A percentile compares a stretch with the other conserved stretches of the same genome.
Conservation (phyloP, 768 basidiomycete genomes). For the Phlebiopsis gigantea region DNA sequence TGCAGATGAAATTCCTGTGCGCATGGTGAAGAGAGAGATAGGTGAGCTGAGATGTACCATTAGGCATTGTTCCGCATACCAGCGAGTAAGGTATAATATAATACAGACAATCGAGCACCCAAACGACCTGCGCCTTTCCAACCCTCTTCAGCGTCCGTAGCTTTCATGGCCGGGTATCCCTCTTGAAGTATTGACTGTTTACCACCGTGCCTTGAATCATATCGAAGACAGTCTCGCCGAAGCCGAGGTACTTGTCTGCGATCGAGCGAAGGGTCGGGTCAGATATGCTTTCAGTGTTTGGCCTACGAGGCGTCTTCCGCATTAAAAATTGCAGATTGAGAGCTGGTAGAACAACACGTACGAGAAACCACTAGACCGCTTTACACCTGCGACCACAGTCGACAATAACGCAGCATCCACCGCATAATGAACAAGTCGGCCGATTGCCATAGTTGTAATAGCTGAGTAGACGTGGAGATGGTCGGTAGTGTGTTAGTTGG, state of each 20-base stretch:
- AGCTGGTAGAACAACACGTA: conserved; percentile 41
- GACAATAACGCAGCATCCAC: conserved; percentile 83
- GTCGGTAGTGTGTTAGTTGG: not conserved
- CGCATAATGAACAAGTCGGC: conserved; percentile 76
- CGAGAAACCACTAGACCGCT: conserved; percentile 86
- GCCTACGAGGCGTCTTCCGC: conserved; percentile 33
- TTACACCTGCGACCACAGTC: conserved; percentile 86
- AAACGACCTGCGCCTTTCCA: not conserved
- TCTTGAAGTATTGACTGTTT: conserved; percentile 79
- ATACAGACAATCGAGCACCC: not conserved
- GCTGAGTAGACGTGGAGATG: not conserved
- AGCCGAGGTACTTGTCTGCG: conserved; percentile 75
- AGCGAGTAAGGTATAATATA: not conserved
- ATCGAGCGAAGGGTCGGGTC: conserved; percentile 74
- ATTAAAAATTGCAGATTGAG: not conserved
- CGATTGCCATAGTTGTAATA: conserved; percentile 45
- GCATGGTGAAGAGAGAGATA: no score
- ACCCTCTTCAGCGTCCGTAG: not conserved
- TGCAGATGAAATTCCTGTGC: no score
- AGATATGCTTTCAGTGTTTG: conserved; percentile 61
- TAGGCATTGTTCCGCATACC: not conserved
- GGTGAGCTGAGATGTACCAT: not conserved
- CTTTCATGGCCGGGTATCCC: conserved; percentile 24
- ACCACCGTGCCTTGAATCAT: conserved; percentile 81
- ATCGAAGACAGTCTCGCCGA: conserved; percentile 89